Base-by-base conservation (phyloP, 1,139 yeast species). In the Saccharomyces hybrid region DNA sequence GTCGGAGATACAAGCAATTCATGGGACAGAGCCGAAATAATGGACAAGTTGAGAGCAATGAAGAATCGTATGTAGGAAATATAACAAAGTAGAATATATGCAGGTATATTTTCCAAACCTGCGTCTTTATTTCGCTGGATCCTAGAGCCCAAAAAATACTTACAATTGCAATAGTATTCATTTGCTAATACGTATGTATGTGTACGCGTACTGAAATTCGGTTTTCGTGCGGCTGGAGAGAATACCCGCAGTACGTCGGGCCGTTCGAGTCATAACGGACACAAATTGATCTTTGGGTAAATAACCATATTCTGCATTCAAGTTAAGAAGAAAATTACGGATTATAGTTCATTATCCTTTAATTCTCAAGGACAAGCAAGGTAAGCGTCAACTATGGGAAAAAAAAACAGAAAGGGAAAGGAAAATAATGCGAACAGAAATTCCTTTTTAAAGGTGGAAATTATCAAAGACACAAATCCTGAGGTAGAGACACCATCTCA, bases 1-100 rank as follows among this genome's bases (percentile, higher is more conserved):
- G 78, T 86, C 0, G 78, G 78, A 2, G 79, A 78, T 25, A 73
- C 81, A 0, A 73, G 76, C 1, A 75, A 76, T 0, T 58, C 61
- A 13, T 64, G 67, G 31, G 71, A 75, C 47, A 74, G 78, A 1
- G 75, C 74, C 9, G 80, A 77, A 23, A 80, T 86, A 41, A 86
- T 88, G 93, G 77, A 76, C 47, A 76, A 74, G 60, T 73, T 88
- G 63, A 78, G 97, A 60, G 80, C 80, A 61, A 69, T 88, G 79
- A 88, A 88, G 72, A 88, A 88, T 66, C 72, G 69, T 52, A 70
- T 76, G 69, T 79, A 70, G 57, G 3, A 23, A 30, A 16, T 1
- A 8, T 4, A 9, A 38, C 25, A 38, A 6, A 16, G 23, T 14
- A 38, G 1, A 38, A 2, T 20, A 38, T 20, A 16, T 6, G 4